These are phyloP conservation scores for Friedmanniomyces endolithicus DNA, from an alignment of 495 filamentous ascomycete species.

Conservation along the genomic window DNA sequence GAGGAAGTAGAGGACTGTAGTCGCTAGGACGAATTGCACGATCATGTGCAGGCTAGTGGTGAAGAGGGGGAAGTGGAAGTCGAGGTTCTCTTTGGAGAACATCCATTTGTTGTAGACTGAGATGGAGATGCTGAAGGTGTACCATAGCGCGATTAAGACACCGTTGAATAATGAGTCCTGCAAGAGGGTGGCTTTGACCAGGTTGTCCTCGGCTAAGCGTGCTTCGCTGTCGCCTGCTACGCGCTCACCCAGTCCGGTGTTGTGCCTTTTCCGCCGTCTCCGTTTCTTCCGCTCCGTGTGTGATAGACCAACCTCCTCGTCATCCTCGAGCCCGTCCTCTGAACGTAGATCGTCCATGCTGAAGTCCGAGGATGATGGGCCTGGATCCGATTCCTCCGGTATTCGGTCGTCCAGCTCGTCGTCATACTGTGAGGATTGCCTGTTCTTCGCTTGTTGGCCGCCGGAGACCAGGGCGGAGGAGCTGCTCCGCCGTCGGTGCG, in stretches of 20 bases:
- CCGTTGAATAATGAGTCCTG: slow-evolving; percentile 57
- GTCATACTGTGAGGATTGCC: neutral
- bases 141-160: slow-evolving; percentile 71
- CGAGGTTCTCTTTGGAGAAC: slow-evolving; percentile 73
- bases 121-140: slow-evolving; percentile 80
- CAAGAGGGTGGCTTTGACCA: slow-evolving; percentile 59
- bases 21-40: slow-evolving; percentile 81
- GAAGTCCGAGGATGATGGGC: slow-evolving; percentile 36
- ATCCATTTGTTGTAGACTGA: slow-evolving; percentile 99
- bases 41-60: slow-evolving; percentile 93
- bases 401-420: neutral
- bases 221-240: slow-evolving; percentile 42
- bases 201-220: slow-evolving; percentile 43
- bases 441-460: neutral
- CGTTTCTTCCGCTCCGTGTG: slow-evolving; percentile 54
- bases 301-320: slow-evolving; percentile 82
- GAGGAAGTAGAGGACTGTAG: slow-evolving; percentile 65
- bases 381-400: neutral
- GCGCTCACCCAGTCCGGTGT: slow-evolving; percentile 61
- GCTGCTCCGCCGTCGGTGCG: slow-evolving; percentile 1
- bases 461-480: neutral
- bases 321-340: slow-evolving; percentile 69
- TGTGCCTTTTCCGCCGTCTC: slow-evolving; percentile 49
- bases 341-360: slow-evolving; percentile 47
- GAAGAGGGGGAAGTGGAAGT: slow-evolving; percentile 92